phyloP scores from a whole-genome alignment of 1,284 basidiomycete genomes.

The Malassezia obtusa region DNA sequence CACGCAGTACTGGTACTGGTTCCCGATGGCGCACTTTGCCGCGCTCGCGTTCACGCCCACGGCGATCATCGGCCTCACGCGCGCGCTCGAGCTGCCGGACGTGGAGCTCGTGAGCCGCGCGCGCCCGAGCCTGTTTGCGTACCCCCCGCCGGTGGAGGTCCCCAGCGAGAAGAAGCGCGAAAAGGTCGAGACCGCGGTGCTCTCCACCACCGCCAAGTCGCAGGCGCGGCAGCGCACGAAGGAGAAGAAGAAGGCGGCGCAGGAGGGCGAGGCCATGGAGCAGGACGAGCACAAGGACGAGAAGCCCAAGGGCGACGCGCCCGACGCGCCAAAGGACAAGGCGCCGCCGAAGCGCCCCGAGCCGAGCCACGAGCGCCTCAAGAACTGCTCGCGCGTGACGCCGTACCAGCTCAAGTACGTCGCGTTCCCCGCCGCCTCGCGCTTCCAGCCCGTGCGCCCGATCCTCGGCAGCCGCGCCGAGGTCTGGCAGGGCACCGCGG shows the following conservation, averaged over 20 bases:
- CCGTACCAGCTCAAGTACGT: constrained; percentile 78
- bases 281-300: constrained; percentile 21
- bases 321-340: constrained; percentile 28
- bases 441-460: constrained; percentile 82
- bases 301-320: constrained; percentile 6
- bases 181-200: constrained; percentile 46
- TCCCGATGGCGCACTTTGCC: constrained; percentile 47
- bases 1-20: constrained; percentile 49
- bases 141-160: constrained; percentile 37
- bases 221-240: constrained; percentile 43
- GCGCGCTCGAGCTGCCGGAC: constrained; percentile 38
- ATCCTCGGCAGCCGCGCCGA: constrained; percentile 49
- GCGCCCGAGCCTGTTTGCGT: constrained; percentile 44
- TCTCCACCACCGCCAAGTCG: constrained; percentile 43
- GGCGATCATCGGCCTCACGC: constrained; percentile 41
- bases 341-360: constrained; percentile 57
- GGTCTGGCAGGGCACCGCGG: constrained; percentile 20
- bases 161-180: constrained; percentile 44
- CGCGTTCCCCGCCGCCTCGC: constrained; percentile 64
- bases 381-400: constrained; percentile 86
- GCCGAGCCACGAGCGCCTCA: constrained; percentile 63
- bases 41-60: constrained; percentile 46
- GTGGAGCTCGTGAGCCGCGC: constrained; percentile 41
- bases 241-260: constrained; percentile 33
- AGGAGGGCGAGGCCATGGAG: constrained; percentile 38